phyloP scores from a whole-genome alignment of 2,329 filamentous ascomycete species.

The Didymella segeticola region DNA sequence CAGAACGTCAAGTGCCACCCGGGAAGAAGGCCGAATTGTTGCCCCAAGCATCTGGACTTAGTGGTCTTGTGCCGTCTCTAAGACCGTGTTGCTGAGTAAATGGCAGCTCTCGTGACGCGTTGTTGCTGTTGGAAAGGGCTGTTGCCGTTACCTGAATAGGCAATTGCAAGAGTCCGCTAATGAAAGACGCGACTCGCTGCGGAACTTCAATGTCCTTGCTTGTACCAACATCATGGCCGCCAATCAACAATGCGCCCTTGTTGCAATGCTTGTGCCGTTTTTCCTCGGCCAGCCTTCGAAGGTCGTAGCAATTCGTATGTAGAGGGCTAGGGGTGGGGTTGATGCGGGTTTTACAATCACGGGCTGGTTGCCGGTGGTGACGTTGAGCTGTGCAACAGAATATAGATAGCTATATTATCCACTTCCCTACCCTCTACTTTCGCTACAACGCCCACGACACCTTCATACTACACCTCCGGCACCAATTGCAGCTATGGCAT shows the following conservation, averaged over 20 bases:
- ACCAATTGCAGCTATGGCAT: slow-evolving; percentile 32
- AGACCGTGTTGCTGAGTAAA: slow-evolving; percentile 9
- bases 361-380: slow-evolving; percentile 11
- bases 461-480: background rate
- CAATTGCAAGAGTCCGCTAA: slow-evolving; percentile 9
- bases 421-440: background rate
- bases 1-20: background rate
- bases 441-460: background rate
- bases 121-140: background rate
- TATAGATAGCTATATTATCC: slow-evolving; percentile 15
- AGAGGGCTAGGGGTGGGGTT: slow-evolving; percentile 20
- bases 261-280: slow-evolving; percentile 2
- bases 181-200: background rate
- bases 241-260: slow-evolving; percentile 1
- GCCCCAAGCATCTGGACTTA: background rate
- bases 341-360: slow-evolving; percentile 3
- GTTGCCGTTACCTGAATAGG: background rate
- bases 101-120: background rate
- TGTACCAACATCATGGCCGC: background rate
- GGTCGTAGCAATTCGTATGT: background rate
- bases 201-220: background rate
- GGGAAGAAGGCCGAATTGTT: slow-evolving; percentile 3
- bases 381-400: slow-evolving; percentile 12
- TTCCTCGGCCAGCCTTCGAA: background rate
- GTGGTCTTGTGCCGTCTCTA: background rate